These are phyloP conservation scores for Pyrus betulifolia DNA, from an alignment of 306 rosid species.

Conservation along the genomic window DNA sequence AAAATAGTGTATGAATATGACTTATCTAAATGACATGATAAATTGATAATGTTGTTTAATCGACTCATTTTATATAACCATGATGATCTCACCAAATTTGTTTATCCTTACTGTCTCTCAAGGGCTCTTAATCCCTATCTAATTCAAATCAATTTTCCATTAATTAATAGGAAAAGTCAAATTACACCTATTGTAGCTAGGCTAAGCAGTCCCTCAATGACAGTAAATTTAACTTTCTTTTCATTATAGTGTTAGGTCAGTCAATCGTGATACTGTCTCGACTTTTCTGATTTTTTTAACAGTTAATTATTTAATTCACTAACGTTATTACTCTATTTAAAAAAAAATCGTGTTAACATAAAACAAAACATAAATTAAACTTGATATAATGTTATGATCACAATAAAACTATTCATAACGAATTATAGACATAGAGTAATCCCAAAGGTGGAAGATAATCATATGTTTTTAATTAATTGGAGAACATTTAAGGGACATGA, in stretches of 20 bases:
- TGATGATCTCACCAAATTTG: conserved; percentile 14
- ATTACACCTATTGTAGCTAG: background rate
- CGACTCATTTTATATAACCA: background rate
- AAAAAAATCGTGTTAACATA: background rate
- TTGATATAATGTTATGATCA: background rate
- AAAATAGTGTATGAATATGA: background rate
- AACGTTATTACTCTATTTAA: too few species aligned
- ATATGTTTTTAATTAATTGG: background rate
- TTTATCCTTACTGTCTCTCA: background rate
- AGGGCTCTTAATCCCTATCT: conserved; percentile 1
- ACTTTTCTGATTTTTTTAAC: accelerated
- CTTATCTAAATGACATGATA: background rate
- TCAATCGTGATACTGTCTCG: accelerated
- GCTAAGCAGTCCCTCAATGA: background rate
- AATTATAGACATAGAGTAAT: background rate
- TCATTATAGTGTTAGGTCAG: too few species aligned
- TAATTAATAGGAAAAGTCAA: conserved; percentile 15
- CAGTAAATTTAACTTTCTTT: background rate
- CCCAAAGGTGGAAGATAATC: background rate
- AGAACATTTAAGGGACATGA: background rate
- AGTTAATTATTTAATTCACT: too few species aligned
- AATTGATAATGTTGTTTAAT: background rate
- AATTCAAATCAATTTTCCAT: conserved; percentile 9
- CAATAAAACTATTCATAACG: background rate
- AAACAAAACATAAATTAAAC: too few species aligned